Conservation (phyloP, 2,329 filamentous ascomycete species). For the Grosmannia penicillata region DNA sequence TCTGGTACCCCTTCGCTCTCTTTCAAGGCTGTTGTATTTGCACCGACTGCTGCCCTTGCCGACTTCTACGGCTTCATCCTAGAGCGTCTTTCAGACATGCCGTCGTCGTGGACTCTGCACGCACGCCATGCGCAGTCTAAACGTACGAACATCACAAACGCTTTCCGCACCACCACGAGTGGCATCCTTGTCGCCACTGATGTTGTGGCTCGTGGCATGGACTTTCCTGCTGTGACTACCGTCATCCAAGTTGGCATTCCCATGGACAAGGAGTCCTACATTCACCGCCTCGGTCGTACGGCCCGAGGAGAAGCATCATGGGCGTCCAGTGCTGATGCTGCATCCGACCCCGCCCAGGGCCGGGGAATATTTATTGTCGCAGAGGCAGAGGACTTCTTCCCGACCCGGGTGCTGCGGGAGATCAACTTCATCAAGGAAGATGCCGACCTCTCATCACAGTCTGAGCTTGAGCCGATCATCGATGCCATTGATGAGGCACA, state of each 20-base stretch:
- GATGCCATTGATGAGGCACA: constrained; percentile 26
- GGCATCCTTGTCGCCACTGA: constrained; percentile 53
- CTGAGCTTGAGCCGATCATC: constrained; percentile 24
- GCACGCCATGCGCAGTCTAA: constrained; percentile 34
- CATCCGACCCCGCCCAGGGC: constrained; percentile 28
- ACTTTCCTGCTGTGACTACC: constrained; percentile 54
- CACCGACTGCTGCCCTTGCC: constrained; percentile 42
- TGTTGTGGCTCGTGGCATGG: constrained; percentile 58
- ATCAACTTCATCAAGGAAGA: constrained; percentile 34
- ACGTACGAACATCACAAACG: constrained; percentile 44
- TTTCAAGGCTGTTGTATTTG: constrained; percentile 80
- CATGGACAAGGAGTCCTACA: constrained; percentile 45
- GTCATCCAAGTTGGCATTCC: constrained; percentile 51
- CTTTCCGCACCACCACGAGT: constrained; percentile 34
- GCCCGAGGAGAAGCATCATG: constrained; percentile 46
- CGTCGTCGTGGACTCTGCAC: constrained; percentile 30
- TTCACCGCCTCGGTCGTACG: constrained; percentile 53
- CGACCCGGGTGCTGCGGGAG: constrained; percentile 33
- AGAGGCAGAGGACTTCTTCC: constrained; percentile 34
- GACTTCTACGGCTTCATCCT: constrained; percentile 35
- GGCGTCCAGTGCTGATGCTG: constrained; percentile 44
- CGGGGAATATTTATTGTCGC: constrained; percentile 46
- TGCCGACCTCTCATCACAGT: constrained; percentile 27
- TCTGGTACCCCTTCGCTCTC: constrained; percentile 14
- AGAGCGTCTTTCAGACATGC: constrained; percentile 21